Percentiles rank a stretch among this genome's conserved stretches.
phyloP scores from a whole-genome alignment of 495 filamentous ascomycete genomes.

The Coniosporium apollinis region DNA sequence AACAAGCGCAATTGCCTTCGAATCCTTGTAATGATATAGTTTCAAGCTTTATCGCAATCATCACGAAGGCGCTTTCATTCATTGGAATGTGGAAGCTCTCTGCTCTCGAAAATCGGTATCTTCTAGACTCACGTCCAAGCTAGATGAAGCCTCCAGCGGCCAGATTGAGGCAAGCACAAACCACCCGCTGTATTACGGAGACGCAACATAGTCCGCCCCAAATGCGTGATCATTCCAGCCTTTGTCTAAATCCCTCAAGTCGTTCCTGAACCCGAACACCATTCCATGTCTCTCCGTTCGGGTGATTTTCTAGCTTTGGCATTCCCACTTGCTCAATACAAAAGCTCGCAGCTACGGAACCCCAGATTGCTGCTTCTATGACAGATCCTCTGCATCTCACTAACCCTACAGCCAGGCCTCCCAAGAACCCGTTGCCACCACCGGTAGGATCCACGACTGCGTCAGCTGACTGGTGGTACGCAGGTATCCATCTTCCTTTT shows the following conservation, averaged over 20 bases:
- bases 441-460: conserved; percentile 82
- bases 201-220: too few species aligned
- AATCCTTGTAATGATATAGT: too few species aligned
- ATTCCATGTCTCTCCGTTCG: conserved; percentile 24
- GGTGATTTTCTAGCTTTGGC: conserved; percentile 37
- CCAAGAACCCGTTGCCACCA: conserved; percentile 88
- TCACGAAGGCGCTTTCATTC: too few species aligned
- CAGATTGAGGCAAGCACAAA: too few species aligned
- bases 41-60: too few species aligned
- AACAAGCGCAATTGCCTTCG: too few species aligned
- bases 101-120: too few species aligned
- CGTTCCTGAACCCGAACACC: conserved; percentile 1
- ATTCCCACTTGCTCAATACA: conserved; percentile 88
- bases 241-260: neutral
- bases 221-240: neutral
- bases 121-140: too few species aligned
- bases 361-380: conserved; percentile 57
- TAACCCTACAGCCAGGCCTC: conserved; percentile 62
- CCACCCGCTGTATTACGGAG: too few species aligned
- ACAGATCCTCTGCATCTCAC: conserved; percentile 36
- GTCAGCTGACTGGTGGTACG: conserved; percentile 32
- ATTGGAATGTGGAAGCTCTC: too few species aligned
- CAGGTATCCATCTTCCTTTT: conserved; percentile 33
- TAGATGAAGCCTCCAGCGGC: neutral
- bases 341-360: conserved; percentile 77